phyloP scores from a whole-genome alignment of 495 filamentous ascomycete genomes.

The Glarea lozoyensis region DNA sequence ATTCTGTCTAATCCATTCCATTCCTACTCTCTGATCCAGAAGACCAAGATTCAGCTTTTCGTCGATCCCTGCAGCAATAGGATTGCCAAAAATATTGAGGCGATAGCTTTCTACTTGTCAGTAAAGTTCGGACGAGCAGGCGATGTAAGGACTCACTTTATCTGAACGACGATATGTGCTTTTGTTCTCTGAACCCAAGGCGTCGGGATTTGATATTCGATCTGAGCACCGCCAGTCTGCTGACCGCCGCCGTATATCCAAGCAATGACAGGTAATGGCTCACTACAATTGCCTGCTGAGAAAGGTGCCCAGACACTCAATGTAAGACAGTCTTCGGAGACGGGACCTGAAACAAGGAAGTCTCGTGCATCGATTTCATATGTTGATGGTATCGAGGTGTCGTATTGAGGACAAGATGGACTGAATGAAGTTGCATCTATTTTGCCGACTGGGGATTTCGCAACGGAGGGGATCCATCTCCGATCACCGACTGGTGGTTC shows the following conservation, averaged over 20 bases:
- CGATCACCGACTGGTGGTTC: slow-evolving; percentile 46
- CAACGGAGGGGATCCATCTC: slow-evolving; percentile 47
- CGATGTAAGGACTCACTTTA: too few species aligned
- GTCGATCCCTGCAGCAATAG: slow-evolving; percentile 37
- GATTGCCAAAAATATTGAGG: slow-evolving; percentile 57
- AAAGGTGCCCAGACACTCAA: slow-evolving; percentile 44
- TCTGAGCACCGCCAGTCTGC: slow-evolving; percentile 34
- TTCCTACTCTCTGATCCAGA: slow-evolving; percentile 56
- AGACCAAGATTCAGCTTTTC: slow-evolving; percentile 55
- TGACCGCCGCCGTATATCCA: slow-evolving; percentile 57
- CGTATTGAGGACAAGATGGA: slow-evolving; percentile 44
- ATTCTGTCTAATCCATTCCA: slow-evolving; percentile 64
- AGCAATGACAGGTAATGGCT: slow-evolving; percentile 42
- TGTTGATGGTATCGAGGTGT: slow-evolving; percentile 14
- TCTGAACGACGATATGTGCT: slow-evolving; percentile 26
- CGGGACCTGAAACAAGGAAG: slow-evolving; percentile 36
- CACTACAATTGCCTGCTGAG: slow-evolving; percentile 14
- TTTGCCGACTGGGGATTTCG: slow-evolving; percentile 30
- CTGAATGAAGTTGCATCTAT: slow-evolving; percentile 35
- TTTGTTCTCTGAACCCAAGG: slow-evolving; percentile 26
- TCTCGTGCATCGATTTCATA: slow-evolving; percentile 28
- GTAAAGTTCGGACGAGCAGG: too few species aligned
- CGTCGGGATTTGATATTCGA: slow-evolving; percentile 22
- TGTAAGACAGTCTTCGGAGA: slow-evolving; percentile 53
- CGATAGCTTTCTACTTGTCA: slow-evolving; percentile 40